phyloP scores from a whole-genome alignment of 345 rosid genomes.

The Turnera subulata region DNA sequence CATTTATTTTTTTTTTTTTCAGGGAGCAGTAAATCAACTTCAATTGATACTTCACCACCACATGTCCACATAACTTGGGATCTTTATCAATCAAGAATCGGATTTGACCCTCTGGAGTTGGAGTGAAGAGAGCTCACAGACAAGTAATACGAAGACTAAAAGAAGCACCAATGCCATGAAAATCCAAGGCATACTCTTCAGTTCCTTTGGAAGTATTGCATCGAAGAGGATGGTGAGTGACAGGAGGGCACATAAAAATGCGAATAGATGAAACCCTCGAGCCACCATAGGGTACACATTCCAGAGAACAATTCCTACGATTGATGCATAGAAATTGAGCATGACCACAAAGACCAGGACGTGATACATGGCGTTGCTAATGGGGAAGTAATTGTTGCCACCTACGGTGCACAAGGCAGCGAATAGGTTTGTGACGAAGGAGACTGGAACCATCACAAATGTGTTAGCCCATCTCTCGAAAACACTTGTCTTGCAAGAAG shows the following conservation, averaged over 20 bases:
- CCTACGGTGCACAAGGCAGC: slow-evolving; percentile 4
- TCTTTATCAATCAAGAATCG: no score
- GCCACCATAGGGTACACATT: not conserved
- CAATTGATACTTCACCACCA: no score
- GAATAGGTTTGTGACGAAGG: not conserved
- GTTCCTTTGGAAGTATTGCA: slow-evolving; percentile 2
- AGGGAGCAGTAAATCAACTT: no score
- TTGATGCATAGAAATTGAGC: slow-evolving; percentile 5
- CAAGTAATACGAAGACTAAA: not conserved
- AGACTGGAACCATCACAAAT: no score
- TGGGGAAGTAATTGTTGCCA: not conserved
- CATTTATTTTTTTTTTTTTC: no score
- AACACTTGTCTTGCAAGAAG: no score
- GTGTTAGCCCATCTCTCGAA: no score
- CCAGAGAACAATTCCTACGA: slow-evolving; percentile 2
- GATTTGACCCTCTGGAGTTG: no score
- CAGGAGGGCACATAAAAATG: slow-evolving; percentile 3
- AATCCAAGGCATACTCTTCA: not conserved
- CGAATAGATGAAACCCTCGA: not conserved
- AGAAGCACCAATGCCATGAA: not conserved
- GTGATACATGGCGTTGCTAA: not conserved
- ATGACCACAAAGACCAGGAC: not conserved
- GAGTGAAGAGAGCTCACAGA: no score
- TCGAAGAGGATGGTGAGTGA: slow-evolving; percentile 6
- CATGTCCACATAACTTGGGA: no score